Evolutionary conservation across 2,329 filamentous ascomycete genomes (phyloP).

Genomic region (Trichocomaceae sp.): DNA sequence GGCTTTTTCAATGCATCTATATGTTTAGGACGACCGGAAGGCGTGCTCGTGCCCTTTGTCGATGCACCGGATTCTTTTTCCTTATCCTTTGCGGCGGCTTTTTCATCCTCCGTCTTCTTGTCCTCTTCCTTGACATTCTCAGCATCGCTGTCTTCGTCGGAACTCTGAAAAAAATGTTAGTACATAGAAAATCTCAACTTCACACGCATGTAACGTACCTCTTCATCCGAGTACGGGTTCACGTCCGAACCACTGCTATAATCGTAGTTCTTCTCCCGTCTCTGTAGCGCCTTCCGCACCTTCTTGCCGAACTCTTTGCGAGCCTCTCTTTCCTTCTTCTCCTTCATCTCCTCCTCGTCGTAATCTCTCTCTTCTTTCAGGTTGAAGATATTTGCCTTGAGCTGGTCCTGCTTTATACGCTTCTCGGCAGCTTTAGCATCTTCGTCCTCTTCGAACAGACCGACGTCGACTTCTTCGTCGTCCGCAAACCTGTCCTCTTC

Average conservation of each 20-base stretch:
- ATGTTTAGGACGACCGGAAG: conserved; percentile 53
- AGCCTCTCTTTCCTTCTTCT: conserved; percentile 58
- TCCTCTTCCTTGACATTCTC: conserved; percentile 57
- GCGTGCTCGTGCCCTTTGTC: conserved; percentile 64
- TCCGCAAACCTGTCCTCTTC: conserved; percentile 74
- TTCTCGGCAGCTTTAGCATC: conserved; percentile 66
- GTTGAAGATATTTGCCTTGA: conserved; percentile 84
- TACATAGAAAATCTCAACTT: conserved; percentile 11
- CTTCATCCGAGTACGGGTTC: conserved; percentile 51
- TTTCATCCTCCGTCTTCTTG: conserved; percentile 53
- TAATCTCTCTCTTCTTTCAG: conserved; percentile 63
- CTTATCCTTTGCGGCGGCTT: conserved; percentile 45
- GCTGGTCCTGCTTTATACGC: conserved; percentile 69
- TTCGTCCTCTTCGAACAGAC: conserved; percentile 78
- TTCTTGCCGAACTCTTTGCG: conserved; percentile 67
- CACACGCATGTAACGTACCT: conserved; percentile 33
- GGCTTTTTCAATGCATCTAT: conserved; percentile 47
- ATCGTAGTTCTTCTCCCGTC: conserved; percentile 77
- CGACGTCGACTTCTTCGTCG: conserved; percentile 67
- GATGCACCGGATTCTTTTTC: conserved; percentile 51
- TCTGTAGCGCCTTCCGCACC: conserved; percentile 72
- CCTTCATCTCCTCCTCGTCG: conserved; percentile 61
- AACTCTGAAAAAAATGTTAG: conserved; percentile 38
- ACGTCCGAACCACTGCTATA: conserved; percentile 66
- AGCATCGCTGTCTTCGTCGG: conserved; percentile 55